These are phyloP conservation scores for Apiospora hydei DNA, from an alignment of 2,329 filamentous ascomycete species.

Conservation along the genomic window DNA sequence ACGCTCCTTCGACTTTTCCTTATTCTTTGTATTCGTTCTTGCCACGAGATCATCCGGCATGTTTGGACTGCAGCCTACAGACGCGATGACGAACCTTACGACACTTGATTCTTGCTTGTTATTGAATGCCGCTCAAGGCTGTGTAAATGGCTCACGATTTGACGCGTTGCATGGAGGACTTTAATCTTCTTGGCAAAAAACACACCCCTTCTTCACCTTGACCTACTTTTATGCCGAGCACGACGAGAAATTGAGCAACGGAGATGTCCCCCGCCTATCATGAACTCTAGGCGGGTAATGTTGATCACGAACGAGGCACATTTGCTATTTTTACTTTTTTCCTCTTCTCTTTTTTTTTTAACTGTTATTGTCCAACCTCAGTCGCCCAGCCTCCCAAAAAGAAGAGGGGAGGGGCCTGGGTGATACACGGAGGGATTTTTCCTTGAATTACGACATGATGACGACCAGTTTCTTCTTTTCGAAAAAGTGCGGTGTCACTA, in stretches of 20 bases:
- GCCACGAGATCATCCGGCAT: conserved; percentile 24
- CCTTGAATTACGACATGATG: conserved; percentile 45
- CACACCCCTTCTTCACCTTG: conserved; percentile 29
- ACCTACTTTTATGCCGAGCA: conserved; percentile 37
- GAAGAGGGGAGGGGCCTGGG: conserved; percentile 36
- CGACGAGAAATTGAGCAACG: conserved; percentile 43
- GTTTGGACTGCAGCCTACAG: conserved; percentile 39
- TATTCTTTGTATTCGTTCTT: conserved; percentile 46
- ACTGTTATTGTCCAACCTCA: conserved; percentile 20
- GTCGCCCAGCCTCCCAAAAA: conserved; percentile 29
- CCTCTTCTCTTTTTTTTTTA: conserved; percentile 23
- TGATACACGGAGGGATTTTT: conserved; percentile 36
- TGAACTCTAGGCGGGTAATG: conserved; percentile 43
- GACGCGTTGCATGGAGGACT: conserved; percentile 43
- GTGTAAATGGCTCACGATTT: conserved; percentile 46
- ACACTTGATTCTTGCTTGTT: conserved; percentile 42
- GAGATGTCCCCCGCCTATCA: conserved; percentile 40
- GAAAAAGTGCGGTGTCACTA: conserved; percentile 48
- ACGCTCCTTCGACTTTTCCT: conserved; percentile 37
- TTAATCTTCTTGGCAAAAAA: conserved; percentile 40
- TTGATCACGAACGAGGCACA: conserved; percentile 43
- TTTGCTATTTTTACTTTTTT: conserved; percentile 22
- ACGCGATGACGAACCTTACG: conserved; percentile 50
- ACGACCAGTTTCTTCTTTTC: conserved; percentile 43
- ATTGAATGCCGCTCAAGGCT: conserved; percentile 43